Base-by-base conservation (phyloP, 2,329 filamentous ascomycete species). In the Pleochaeta shiraiana region DNA sequence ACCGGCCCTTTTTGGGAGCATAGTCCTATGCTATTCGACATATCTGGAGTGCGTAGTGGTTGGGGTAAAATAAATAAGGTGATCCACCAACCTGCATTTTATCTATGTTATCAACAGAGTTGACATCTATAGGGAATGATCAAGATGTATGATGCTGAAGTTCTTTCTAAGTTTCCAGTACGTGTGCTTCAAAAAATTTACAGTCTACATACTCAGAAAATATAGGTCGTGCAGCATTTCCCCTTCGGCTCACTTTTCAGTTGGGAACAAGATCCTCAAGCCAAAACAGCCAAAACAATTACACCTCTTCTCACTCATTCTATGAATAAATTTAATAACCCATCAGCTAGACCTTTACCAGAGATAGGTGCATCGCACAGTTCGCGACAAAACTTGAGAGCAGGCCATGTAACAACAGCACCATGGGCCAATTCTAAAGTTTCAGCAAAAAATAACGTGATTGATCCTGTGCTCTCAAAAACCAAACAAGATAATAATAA, bases 111-210 rank as follows among this genome's bases (percentile, higher is more conserved):
- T 12, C n/a, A 43, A 12, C 37, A 43, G n/a, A 43, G 9, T 19
- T 60, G 31, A 64, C 65, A 26, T 26, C 30, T n/a, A 9, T 66
- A 87, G 85, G 93, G 93, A 63, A 97, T 98, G 93, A 83, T 98
- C 71, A 98, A 97, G 76, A 98, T 98, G 93, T 98, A 92, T 77
- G 90, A 95, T 69, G 93, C 89, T 21, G 93, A 98, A 76, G 93
- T 98, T 2, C 79, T 98, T 16, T 89, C 88, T 45, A 98, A 98
- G 74, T 96, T 96, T 72, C 93, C 93, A 2, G 93, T 67, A 64
- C 64, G 65, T 31, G 7, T n/a, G 21, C 21, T 57, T 43, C 4
- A n/a, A 30, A 1, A 34, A 28, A 57, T 14, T 4, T 28, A 2
- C 16, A 57, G 4, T 31, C 33, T 31, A n/a, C n/a, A 39, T 57